Base-by-base conservation (phyloP, 495 filamentous ascomycete genomes). In the Lindgomyces ingoldianus region DNA sequence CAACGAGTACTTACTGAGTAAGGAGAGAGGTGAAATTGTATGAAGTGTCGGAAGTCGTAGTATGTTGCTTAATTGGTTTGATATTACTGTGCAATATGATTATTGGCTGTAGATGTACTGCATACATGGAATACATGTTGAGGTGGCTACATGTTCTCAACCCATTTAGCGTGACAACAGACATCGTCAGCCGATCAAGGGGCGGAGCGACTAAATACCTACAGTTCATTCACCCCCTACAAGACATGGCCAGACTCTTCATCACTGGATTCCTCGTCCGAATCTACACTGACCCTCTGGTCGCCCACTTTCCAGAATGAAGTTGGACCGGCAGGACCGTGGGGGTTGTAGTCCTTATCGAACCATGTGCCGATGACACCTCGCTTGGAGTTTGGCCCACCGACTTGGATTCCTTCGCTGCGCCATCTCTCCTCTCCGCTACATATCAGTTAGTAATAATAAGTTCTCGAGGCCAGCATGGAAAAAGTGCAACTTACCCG, bases 241-340 rank as follows among this genome's bases (percentile, higher is more conserved):
- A 39, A n/a, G n/a, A n/a, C n/a, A n/a, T n/a, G n/a, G n/a, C n/a
- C n/a, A n/a, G n/a, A n/a, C n/a, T 39, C 14, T 14, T 39, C 33
- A 6, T 39, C 33, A 6, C 33, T 39, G 6, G 33, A 4, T 58
- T 47, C 4, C 12, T 33, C 25, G n/a, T n/a, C n/a, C n/a, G n/a
- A n/a, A n/a, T n/a, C n/a, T n/a, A 24, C 25, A 33, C 11, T 44
- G 27, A 60, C 26, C 18, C 16, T n/a, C 41, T 49, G 22, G 30
- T 88, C 84, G 29, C 76, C 79, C 3, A 83, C 71, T 74, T 89
- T 89, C 87, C 87, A 89, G 68, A 87, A 89, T 4, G 83, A 81
- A 14, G 85, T 85, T 6, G 87, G 87, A 3, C 87, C 87, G 2
- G 78, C 84, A 0, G 86, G 86, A 3, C 85, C 85, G 55, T 84